Evolutionary conservation across 495 filamentous ascomycete species (phyloP), one percentile per base, ranked within the genome.

Genomic region (Terfezia boudieri): DNA sequence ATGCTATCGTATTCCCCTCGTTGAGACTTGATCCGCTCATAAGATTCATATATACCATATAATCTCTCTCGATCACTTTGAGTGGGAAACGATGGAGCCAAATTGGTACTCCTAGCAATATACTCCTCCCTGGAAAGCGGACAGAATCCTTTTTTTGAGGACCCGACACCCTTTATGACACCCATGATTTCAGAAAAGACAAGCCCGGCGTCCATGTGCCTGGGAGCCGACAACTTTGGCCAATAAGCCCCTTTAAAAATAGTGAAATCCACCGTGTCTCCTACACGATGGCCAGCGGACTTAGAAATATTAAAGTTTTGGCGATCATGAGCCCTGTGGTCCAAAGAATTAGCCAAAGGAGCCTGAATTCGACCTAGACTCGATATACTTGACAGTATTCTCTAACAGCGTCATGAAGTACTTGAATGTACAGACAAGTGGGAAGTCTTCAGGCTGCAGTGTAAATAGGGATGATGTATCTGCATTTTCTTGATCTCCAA

Each of bases 21-120:
- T 35, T 61, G 49, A 11, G 49, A 46, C 55, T 73, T 73, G 4
- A 56, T 46, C 26, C 50, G 59, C 52, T 73, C 68, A 36, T 72
- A 73, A 5, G 43, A 38, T 17, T 67, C 59, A 53, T 67, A 73
- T 17, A 69, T 37, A n/a, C 59, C 53, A 35, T 68, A 73, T 7
- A 71, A 56, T 23, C 53, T 52, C 14, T 36, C 17, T 23, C 64
- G 56, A 12, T 71, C 63, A 37, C 56, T 17, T 37, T 66, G 53
- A 0, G 26, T 37, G 10, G 57, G 54, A 60, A 69, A 73, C 12
- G 56, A 54, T 53, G 64, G 68, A 8, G 41, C 41, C 17, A 46
- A 14, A 14, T 4, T 46, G 12, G 8, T 0, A 9, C 41, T 46
- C 41, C 12, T 14, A 20, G 41, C 12, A 20, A 14, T 14, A 46